Conservation (phyloP, 1,139 yeast species). For the Barnettozyma hawaiiensis region DNA sequence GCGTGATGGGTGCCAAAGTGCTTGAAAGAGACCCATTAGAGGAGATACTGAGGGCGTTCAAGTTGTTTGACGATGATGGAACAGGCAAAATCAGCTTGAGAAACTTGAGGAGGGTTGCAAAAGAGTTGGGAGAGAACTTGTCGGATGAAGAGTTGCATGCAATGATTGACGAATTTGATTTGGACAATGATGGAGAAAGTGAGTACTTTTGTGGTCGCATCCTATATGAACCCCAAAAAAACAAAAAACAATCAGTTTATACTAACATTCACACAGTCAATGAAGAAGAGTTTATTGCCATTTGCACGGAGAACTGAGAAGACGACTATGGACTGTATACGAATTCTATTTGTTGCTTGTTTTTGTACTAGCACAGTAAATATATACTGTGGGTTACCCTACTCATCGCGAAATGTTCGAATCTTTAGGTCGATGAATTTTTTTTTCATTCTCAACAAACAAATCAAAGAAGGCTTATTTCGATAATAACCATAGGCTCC, state of each 20-base stretch:
- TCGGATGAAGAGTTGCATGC: slow-evolving; percentile 92
- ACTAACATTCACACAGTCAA: slow-evolving; percentile 40
- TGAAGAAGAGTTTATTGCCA: slow-evolving; percentile 88
- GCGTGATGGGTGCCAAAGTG: slow-evolving; percentile 36
- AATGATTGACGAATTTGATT: slow-evolving; percentile 96
- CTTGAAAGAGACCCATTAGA: slow-evolving; percentile 86
- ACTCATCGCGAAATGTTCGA: background rate
- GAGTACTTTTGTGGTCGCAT: slow-evolving; percentile 3
- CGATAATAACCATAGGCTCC: no score
- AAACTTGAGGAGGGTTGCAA: slow-evolving; percentile 83
- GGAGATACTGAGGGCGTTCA: slow-evolving; percentile 86
- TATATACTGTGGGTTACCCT: slow-evolving; percentile 1
- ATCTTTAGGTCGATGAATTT: background rate
- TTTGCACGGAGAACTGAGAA: slow-evolving; percentile 59
- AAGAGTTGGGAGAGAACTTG: slow-evolving; percentile 86
- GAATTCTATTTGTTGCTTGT: background rate
- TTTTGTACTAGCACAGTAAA: background rate
- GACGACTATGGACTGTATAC: background rate
- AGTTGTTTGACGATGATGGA: slow-evolving; percentile 80
- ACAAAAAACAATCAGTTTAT: slow-evolving; percentile 18
- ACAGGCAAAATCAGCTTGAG: slow-evolving; percentile 83
- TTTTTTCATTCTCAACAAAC: no score
- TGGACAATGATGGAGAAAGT: slow-evolving; percentile 92
- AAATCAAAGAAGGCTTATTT: no score
- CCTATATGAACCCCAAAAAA: no score